Conservation (phyloP, 768 basidiomycete genomes). For the Mycena capillaripes region DNA sequence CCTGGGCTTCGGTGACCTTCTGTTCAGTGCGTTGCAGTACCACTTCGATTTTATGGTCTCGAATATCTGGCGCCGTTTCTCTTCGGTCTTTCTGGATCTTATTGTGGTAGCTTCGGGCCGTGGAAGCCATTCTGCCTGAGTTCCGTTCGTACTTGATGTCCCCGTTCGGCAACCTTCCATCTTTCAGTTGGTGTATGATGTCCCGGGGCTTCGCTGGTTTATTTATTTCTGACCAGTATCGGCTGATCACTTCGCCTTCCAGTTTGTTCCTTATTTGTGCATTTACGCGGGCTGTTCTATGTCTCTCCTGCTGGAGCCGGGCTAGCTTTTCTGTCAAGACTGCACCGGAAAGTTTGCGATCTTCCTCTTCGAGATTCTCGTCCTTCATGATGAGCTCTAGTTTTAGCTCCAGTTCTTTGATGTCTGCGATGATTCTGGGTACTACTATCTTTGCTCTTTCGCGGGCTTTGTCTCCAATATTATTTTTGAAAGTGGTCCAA, state of each 20-base stretch:
- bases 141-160: conserved; percentile 12
- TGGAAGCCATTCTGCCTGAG: conserved; percentile 3
- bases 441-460: not conserved
- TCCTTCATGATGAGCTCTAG: not conserved
- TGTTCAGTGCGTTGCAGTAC: not conserved
- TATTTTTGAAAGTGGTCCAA: not conserved
- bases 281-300: not conserved
- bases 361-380: not conserved
- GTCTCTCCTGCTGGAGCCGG: not conserved
- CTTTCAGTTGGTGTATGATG: not conserved
- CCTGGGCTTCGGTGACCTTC: not conserved
- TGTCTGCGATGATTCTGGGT: not conserved
- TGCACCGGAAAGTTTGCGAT: not conserved
- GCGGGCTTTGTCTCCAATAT: not conserved
- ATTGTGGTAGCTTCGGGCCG: conserved; percentile 10
- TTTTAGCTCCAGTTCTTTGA: not conserved
- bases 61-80: not conserved
- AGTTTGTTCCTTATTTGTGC: not conserved
- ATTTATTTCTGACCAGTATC: not conserved
- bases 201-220: conserved; percentile 7
- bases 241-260: not conserved
- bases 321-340: not conserved
- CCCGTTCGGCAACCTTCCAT: not conserved
- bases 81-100: not conserved
- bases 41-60: not conserved